Conservation (phyloP, 176 grass and related monocot genomes). For the Otatea glauca region DNA sequence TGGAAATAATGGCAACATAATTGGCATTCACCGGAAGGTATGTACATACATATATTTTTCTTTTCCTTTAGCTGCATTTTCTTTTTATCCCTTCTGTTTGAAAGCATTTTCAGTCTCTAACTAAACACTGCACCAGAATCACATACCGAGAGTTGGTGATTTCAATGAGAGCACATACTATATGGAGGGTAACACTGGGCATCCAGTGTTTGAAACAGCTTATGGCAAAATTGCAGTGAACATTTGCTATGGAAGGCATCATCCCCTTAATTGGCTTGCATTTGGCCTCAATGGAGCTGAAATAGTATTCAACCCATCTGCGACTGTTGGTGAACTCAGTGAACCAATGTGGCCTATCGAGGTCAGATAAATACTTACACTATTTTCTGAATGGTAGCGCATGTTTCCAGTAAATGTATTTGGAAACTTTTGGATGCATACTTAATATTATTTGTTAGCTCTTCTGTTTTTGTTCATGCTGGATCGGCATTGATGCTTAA, state of each 20-base stretch:
- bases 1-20: slow-evolving; percentile 94
- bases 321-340: slow-evolving; percentile 96
- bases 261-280: slow-evolving; percentile 96
- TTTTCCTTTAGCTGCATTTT: slow-evolving; percentile 33
- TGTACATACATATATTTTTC: background rate
- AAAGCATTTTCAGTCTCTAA: slow-evolving; percentile 31
- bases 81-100: slow-evolving; percentile 9
- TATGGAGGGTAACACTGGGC: slow-evolving; percentile 98
- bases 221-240: slow-evolving; percentile 92
- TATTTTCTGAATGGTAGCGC: background rate
- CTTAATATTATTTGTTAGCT: background rate
- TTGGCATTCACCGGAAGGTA: slow-evolving; percentile 95
- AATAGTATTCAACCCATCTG: slow-evolving; percentile 98
- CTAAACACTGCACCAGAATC: slow-evolving; percentile 66
- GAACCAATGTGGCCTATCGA: slow-evolving; percentile 99
- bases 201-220: slow-evolving; percentile 96
- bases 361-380: slow-evolving; percentile 54
- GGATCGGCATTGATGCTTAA: background rate
- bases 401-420: slow-evolving; percentile 17
- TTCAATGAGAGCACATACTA: slow-evolving; percentile 99
- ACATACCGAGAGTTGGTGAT: slow-evolving; percentile 99
- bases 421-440: background rate
- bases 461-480: background rate
- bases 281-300: slow-evolving; percentile 98
- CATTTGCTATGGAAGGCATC: slow-evolving; percentile 98